phyloP scores from a whole-genome alignment of 1,139 yeast genomes.

The Nakaseomyces nivariensis region DNA sequence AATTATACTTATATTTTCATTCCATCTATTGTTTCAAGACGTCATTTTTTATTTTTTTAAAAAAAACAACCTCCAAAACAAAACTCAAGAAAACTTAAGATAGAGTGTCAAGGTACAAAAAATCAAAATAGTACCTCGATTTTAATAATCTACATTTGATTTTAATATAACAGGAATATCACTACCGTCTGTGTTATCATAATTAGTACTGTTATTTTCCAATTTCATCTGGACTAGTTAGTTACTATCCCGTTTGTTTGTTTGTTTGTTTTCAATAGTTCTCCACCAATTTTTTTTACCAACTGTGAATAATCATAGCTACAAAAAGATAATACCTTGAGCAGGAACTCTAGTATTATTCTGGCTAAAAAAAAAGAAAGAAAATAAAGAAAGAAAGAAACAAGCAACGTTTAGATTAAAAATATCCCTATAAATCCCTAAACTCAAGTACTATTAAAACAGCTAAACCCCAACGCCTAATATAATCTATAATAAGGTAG shows the following conservation, averaged over 20 bases:
- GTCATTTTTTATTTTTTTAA: neutral
- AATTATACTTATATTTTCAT: neutral
- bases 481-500: too few relatives aligned
- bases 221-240: too few relatives aligned
- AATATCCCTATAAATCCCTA: neutral
- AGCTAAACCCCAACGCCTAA: neutral
- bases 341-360: slow-evolving; percentile 1
- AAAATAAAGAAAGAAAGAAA: neutral
- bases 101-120: too few relatives aligned
- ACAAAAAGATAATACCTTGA: neutral
- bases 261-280: too few relatives aligned
- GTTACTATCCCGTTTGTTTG: neutral
- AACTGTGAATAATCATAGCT: neutral
- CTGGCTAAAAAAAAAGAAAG: neutral
- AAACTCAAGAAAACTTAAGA: too few relatives aligned
- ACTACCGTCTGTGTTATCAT: too few relatives aligned
- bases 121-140: too few relatives aligned
- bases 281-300: neutral
- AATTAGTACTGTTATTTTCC: too few relatives aligned
- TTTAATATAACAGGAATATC: neutral
- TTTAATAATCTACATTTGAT: neutral
- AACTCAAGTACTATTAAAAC: neutral
- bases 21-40: neutral
- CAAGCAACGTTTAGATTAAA: neutral
- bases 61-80: too few relatives aligned